These are phyloP conservation scores for Venustampulla echinocandica DNA, from an alignment of 495 filamentous ascomycete genomes.

Conservation along the genomic window DNA sequence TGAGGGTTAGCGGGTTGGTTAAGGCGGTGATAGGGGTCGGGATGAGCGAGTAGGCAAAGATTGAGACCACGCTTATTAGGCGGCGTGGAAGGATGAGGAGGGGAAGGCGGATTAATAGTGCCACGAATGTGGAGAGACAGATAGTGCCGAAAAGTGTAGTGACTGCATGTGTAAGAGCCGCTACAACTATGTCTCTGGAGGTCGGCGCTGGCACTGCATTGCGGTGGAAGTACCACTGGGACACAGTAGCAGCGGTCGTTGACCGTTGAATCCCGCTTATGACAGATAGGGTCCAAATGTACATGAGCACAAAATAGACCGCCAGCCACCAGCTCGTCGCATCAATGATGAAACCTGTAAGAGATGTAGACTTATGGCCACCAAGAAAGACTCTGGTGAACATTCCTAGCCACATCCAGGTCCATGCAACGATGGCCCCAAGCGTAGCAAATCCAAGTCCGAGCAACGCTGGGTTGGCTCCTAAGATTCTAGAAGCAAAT, in stretches of 20 bases:
- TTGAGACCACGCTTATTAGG: slow-evolving; percentile 37
- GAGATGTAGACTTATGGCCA: slow-evolving; percentile 57
- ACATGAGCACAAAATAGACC: slow-evolving; percentile 81
- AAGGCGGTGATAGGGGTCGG: slow-evolving; percentile 76
- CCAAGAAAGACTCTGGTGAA: slow-evolving; percentile 90
- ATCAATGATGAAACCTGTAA: slow-evolving; percentile 66
- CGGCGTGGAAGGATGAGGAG: slow-evolving; percentile 75
- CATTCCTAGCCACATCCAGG: slow-evolving; percentile 94
- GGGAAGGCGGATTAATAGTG: slow-evolving; percentile 75
- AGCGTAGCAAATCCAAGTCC: slow-evolving; percentile 71
- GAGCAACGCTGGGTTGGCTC: slow-evolving; percentile 76
- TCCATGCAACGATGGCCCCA: slow-evolving; percentile 71
- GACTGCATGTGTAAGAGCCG: slow-evolving; percentile 68
- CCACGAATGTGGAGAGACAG: slow-evolving; percentile 72
- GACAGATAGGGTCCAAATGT: slow-evolving; percentile 87
- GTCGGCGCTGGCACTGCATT: slow-evolving; percentile 67
- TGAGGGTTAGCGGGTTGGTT: slow-evolving; percentile 83
- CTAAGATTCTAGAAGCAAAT: slow-evolving; percentile 79
- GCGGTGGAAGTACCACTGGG: slow-evolving; percentile 98
- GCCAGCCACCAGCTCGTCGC: slow-evolving; percentile 86
- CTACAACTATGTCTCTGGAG: slow-evolving; percentile 68
- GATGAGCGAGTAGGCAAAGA: slow-evolving; percentile 67
- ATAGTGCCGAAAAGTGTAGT: slow-evolving; percentile 90
- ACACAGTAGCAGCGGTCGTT: slow-evolving; percentile 89
- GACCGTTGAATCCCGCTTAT: slow-evolving; percentile 79